These are phyloP conservation scores for Ustanciosporium gigantosporum DNA, from an alignment of 1,284 basidiomycete genomes.

Conservation along the genomic window DNA sequence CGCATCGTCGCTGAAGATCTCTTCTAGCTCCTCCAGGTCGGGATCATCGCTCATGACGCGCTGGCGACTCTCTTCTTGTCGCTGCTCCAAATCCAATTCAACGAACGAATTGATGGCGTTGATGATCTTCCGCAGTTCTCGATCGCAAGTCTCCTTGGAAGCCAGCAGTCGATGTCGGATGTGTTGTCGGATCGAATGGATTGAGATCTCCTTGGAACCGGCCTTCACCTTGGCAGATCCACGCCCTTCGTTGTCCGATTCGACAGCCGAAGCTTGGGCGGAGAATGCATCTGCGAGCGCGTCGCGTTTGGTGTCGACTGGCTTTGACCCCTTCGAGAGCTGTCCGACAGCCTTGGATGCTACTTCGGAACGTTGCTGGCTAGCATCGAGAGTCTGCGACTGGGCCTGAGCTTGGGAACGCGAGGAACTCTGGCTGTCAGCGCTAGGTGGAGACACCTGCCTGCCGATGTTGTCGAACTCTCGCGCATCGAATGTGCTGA, in stretches of 20 bases:
- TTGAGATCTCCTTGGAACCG: constrained; percentile 50
- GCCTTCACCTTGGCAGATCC: constrained; percentile 12
- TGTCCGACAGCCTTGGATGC: not conserved
- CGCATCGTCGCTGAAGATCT: constrained; percentile 64
- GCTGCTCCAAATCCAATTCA: constrained; percentile 79
- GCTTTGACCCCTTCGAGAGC: not conserved
- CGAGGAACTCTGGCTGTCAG: constrained; percentile 7
- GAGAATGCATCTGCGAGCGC: not conserved
- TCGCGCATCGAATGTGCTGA: constrained; percentile 47
- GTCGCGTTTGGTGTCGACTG: not conserved
- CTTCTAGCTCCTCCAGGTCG: constrained; percentile 64
- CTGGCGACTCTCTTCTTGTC: constrained; percentile 64
- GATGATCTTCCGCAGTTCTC: constrained; percentile 87
- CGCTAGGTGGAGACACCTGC: constrained; percentile 17
- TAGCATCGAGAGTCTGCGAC: no score
- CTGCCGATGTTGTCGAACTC: constrained; percentile 44
- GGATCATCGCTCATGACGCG: constrained; percentile 18
- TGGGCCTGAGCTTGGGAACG: not conserved
- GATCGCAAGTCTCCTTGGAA: constrained; percentile 94
- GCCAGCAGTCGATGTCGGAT: constrained; percentile 88
- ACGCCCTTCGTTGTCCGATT: constrained; percentile 31
- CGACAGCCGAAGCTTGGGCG: constrained; percentile 7
- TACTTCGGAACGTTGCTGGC: not conserved
- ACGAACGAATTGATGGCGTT: constrained; percentile 91
- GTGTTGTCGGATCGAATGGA: constrained; percentile 80